Evolutionary conservation across 371 early-diverging fungal species (phyloP).

Genomic region (Scutellospora calospora): DNA sequence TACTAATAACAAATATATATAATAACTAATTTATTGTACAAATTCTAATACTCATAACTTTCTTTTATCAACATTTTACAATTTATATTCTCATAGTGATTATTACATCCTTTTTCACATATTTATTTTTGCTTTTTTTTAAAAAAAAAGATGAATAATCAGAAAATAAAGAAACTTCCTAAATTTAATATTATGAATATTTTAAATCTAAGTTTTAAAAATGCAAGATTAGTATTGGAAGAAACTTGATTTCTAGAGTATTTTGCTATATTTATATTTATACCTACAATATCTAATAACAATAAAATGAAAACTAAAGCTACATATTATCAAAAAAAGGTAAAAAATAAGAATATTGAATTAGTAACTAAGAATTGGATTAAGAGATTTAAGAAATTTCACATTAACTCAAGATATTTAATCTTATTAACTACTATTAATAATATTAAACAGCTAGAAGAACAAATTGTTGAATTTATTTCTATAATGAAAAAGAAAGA

Average conservation of each 20-base stretch:
- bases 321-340: neutral
- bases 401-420: neutral
- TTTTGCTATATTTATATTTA: neutral
- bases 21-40: constrained; percentile 6
- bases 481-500: constrained; percentile 5
- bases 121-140: neutral
- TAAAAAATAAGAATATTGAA: constrained; percentile 11
- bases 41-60: neutral
- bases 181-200: neutral
- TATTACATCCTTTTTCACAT: neutral
- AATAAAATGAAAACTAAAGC: neutral
- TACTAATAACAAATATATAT: too few relatives aligned
- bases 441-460: constrained; percentile 3
- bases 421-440: neutral
- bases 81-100: neutral
- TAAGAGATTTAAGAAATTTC: constrained; percentile 9
- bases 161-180: too few relatives aligned
- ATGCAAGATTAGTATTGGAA: neutral
- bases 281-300: neutral
- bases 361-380: neutral
- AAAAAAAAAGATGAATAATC: neutral
- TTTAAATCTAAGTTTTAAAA: neutral
- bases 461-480: constrained; percentile 29
- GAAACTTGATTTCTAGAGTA: neutral
- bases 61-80: neutral